Conservation (phyloP, 2,329 filamentous ascomycete genomes). For the Madurella mycetomatis region DNA sequence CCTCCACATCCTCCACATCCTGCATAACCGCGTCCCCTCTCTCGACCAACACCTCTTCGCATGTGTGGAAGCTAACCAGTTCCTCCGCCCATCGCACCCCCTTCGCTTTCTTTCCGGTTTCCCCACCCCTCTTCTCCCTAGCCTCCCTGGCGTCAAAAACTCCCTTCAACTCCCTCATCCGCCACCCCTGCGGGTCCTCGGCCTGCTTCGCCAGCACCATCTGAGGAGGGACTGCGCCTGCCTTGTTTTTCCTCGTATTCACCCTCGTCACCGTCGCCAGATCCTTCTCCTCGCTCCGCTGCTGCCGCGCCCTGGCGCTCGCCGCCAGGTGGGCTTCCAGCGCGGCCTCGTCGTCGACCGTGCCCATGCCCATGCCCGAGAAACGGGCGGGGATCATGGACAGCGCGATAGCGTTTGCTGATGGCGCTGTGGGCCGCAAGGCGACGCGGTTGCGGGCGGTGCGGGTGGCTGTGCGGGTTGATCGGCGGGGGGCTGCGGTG, state of each 20-base stretch:
- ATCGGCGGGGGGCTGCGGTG: slow-evolving; percentile 22
- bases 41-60: slow-evolving; percentile 13
- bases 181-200: slow-evolving; percentile 26
- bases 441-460: slow-evolving; percentile 23
- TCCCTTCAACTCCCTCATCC: slow-evolving; percentile 26
- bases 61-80: slow-evolving; percentile 28
- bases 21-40: slow-evolving; percentile 17
- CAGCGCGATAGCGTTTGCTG: slow-evolving; percentile 27
- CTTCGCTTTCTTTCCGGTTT: slow-evolving; percentile 21
- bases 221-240: slow-evolving; percentile 31
- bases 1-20: background rate
- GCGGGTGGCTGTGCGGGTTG: slow-evolving; percentile 22
- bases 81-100: slow-evolving; percentile 33
- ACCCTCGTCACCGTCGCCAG: slow-evolving; percentile 38
- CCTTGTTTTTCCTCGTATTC: slow-evolving; percentile 46
- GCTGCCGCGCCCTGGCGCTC: slow-evolving; percentile 8
- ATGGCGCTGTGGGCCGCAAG: slow-evolving; percentile 24
- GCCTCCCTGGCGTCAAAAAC: slow-evolving; percentile 27
- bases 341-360: slow-evolving; percentile 21
- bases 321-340: slow-evolving; percentile 12
- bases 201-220: slow-evolving; percentile 29
- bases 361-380: slow-evolving; percentile 26
- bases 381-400: slow-evolving; percentile 32
- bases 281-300: slow-evolving; percentile 39
- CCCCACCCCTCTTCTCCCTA: slow-evolving; percentile 8